Conservation (phyloP, 495 filamentous ascomycete species). For the Tuber indicum region DNA sequence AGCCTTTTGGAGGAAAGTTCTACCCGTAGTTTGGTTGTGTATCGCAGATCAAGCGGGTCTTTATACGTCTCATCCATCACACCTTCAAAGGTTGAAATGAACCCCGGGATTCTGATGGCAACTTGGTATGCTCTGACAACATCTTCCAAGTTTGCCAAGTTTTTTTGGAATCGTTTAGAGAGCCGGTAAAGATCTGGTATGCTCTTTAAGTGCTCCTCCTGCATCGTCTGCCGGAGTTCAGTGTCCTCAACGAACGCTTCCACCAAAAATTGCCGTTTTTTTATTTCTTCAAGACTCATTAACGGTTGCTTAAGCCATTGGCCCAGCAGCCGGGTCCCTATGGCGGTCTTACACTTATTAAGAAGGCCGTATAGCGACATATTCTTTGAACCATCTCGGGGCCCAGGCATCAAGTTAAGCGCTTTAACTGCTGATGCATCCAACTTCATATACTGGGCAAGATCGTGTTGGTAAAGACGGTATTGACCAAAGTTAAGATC, state of each 20-base stretch:
- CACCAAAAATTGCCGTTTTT: conserved; percentile 86
- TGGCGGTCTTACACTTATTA: conserved; percentile 96
- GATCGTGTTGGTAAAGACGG: conserved; percentile 92
- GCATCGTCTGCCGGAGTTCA: conserved; percentile 90
- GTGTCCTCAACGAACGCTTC: conserved; percentile 93
- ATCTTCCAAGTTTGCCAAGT: conserved; percentile 85
- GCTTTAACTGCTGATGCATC: conserved; percentile 91
- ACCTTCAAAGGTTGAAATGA: conserved; percentile 79
- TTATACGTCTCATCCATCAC: conserved; percentile 95
- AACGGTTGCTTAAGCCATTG: conserved; percentile 98
- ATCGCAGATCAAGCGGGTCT: conserved; percentile 77
- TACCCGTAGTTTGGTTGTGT: conserved; percentile 68
- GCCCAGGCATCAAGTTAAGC: conserved; percentile 93
- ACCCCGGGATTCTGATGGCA: conserved; percentile 80
- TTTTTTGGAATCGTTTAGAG: conserved; percentile 88
- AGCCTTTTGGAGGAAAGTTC: conserved; percentile 9
- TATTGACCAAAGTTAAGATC: conserved; percentile 93
- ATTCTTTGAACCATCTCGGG: conserved; percentile 87
- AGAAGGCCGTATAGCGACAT: conserved; percentile 93
- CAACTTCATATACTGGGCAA: conserved; percentile 97
- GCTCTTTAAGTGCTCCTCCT: conserved; percentile 89
- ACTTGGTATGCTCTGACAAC: conserved; percentile 94
- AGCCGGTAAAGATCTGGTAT: conserved; percentile 93
- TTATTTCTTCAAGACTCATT: conserved; percentile 85
- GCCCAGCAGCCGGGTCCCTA: conserved; percentile 79